Base-by-base conservation (phyloP, 352 stramenopile genomes). In the Pythium apleroticum region DNA sequence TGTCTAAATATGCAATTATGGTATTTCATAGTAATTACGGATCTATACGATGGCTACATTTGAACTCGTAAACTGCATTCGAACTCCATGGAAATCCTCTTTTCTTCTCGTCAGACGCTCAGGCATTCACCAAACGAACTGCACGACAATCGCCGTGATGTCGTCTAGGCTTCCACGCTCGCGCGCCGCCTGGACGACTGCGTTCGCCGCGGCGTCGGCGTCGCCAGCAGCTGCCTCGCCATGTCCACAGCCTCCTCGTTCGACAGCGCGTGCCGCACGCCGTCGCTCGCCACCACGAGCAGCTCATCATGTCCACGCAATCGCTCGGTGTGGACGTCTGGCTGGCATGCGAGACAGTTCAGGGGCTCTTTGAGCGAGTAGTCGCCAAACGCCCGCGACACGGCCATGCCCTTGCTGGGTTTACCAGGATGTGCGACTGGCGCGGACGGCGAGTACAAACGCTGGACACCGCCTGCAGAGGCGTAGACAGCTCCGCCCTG, bases 321-420 rank as follows among this genome's bases (percentile, higher is more conserved):
- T 19, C 57, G 35, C 25, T 75, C 76, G 11, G 62, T 64, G 28
- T 57, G 70, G 12, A 90, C 67, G 9, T 88, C 81, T 10, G 79
- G 76, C 52, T 81, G 77, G 43, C 68, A 78, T 0, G 81, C 85
- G n/a, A 91, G 79, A 15, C 86, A 62, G 5, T 64, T 14, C 15
- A 63, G 72, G 20, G 78, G 76, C 14, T 59, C 57, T 56, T 89
- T 90, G 22, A 90, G 64, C n/a, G 68, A 67, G 20, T 69, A 69
- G 27, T 90, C 83, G 1, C 83, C 83, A 62, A 90, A 88, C 31
- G 81, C 71, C 25, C 83, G 78, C 2, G 83, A 85, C 24, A 90
- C 75, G 0, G 81, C 80, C 20, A 90, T 65, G 49, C 74, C 84
- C 4, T 60, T 27, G 60, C 74, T 63, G 45, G 63, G 53, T 19